phyloP scores from a whole-genome alignment of 805 yeast genomes.

The Cyberlindnera mrakii region DNA sequence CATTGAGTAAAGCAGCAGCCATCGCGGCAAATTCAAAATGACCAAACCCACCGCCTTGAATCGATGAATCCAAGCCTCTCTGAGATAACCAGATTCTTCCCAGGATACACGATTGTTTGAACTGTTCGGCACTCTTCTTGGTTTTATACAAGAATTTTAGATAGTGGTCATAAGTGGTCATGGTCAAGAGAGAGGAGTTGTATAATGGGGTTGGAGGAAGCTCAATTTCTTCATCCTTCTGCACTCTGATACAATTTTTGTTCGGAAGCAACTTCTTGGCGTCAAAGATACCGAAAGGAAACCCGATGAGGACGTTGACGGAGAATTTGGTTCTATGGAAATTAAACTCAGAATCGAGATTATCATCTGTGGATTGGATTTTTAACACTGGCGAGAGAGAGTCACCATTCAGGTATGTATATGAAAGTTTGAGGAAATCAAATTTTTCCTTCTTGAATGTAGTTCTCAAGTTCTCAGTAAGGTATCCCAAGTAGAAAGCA shows the following conservation, averaged over 20 bases:
- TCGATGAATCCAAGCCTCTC: constrained; percentile 65
- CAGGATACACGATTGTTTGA: constrained; percentile 78
- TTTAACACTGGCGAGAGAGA: constrained; percentile 67
- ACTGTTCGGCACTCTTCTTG: constrained; percentile 71
- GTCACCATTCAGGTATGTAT: constrained; percentile 71
- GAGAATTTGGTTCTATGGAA: constrained; percentile 64
- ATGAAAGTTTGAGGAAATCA: constrained; percentile 44
- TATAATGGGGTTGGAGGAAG: constrained; percentile 80
- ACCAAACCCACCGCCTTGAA: constrained; percentile 80
- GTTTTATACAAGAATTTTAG: constrained; percentile 71
- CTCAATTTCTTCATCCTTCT: constrained; percentile 29
- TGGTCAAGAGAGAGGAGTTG: constrained; percentile 73
- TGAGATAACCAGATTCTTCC: constrained; percentile 90
- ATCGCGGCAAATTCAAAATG: constrained; percentile 81
- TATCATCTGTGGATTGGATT: constrained; percentile 48
- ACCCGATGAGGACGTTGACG: constrained; percentile 67
- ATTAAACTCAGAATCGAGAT: constrained; percentile 43
- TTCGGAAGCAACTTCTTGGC: constrained; percentile 71
- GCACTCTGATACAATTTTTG: constrained; percentile 72
- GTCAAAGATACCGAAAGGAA: constrained; percentile 68
- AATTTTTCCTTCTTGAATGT: constrained; percentile 49
- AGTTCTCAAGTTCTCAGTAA: constrained; percentile 59
- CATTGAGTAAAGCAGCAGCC: constrained; percentile 75
- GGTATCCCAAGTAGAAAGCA: constrained; percentile 76
- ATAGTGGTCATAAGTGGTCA: constrained; percentile 62